A percentile compares a stretch with the other conserved stretches of the same genome.
These are phyloP conservation scores for Coniophora puteana DNA, from an alignment of 1,284 basidiomycete genomes.

Conservation along the genomic window DNA sequence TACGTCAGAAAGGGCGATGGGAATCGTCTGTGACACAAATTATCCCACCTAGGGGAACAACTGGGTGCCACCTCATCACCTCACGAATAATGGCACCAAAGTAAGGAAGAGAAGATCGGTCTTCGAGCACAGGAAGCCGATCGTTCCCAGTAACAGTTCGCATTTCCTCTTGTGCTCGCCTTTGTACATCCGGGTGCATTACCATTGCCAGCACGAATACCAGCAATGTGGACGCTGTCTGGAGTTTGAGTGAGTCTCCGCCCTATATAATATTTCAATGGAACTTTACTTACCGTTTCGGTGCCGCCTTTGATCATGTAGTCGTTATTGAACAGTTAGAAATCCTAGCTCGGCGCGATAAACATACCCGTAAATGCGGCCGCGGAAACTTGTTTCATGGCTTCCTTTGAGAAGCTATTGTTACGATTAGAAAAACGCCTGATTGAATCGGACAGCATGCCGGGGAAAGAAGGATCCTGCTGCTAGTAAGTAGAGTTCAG, in stretches of 20 bases:
- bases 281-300: neutral
- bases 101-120: constrained; percentile 19
- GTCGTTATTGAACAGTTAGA: neutral
- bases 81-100: constrained; percentile 20
- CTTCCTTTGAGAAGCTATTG: too few relatives aligned
- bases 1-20: too few relatives aligned
- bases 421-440: neutral
- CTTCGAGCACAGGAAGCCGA: constrained; percentile 26
- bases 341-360: neutral
- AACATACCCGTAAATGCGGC: neutral
- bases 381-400: neutral
- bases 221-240: neutral
- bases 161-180: constrained; percentile 21
- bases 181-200: constrained; percentile 17
- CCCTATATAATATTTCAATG: neutral
- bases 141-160: constrained; percentile 18
- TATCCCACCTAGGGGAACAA: constrained; percentile 18
- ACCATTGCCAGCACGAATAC: constrained; percentile 23
- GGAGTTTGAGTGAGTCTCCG: neutral
- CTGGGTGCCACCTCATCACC: constrained; percentile 21
- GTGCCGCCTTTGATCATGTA: neutral
- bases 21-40: neutral
- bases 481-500: too few relatives aligned
- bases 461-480: neutral
- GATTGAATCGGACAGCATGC: neutral